Percentiles rank a stretch among this genome's conserved stretches.
phyloP scores from a whole-genome alignment of 2,329 filamentous ascomycete species.

The Fusarium albosuccineum region DNA sequence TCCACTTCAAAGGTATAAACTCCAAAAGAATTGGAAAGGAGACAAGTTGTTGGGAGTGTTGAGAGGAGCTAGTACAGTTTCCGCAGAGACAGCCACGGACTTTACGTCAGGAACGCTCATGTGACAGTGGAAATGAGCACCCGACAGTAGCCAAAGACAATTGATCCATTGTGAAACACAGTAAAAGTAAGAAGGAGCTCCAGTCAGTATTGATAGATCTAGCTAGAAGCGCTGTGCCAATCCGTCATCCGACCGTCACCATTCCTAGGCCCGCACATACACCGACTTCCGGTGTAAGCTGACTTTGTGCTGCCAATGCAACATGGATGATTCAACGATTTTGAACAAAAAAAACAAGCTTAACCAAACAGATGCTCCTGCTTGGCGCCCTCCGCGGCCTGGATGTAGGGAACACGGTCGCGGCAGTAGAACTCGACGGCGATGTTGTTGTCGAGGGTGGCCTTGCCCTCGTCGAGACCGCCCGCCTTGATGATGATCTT shows the following conservation, averaged over 20 bases:
- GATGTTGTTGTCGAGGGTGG: conserved; percentile 57
- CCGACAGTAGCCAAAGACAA: conserved; percentile 1
- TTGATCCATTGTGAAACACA: background rate
- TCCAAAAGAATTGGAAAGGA: background rate
- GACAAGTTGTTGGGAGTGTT: background rate
- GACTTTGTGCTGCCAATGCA: background rate
- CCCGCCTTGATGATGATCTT: conserved; percentile 63
- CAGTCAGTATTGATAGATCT: background rate
- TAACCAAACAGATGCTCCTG: conserved; percentile 56
- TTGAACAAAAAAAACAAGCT: background rate
- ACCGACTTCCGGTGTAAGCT: conserved; percentile 2
- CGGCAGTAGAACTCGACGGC: conserved; percentile 66
- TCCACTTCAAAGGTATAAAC: background rate
- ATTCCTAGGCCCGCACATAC: background rate
- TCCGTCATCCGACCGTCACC: background rate
- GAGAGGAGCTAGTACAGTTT: conserved; percentile 3
- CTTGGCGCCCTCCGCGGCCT: conserved; percentile 58
- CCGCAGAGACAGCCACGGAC: conserved; percentile 18
- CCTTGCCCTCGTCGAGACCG: conserved; percentile 61
- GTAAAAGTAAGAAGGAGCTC: background rate
- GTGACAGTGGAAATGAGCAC: conserved; percentile 12
- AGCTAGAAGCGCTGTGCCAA: conserved; percentile 7
- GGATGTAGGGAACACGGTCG: conserved; percentile 61
- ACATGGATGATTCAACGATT: background rate
- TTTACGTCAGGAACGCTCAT: conserved; percentile 14